A percentile compares a stretch with the other conserved stretches of the same genome.
Evolutionary conservation across 1,284 basidiomycete genomes (phyloP).

Genomic region (Rhodotorula sp.): DNA sequence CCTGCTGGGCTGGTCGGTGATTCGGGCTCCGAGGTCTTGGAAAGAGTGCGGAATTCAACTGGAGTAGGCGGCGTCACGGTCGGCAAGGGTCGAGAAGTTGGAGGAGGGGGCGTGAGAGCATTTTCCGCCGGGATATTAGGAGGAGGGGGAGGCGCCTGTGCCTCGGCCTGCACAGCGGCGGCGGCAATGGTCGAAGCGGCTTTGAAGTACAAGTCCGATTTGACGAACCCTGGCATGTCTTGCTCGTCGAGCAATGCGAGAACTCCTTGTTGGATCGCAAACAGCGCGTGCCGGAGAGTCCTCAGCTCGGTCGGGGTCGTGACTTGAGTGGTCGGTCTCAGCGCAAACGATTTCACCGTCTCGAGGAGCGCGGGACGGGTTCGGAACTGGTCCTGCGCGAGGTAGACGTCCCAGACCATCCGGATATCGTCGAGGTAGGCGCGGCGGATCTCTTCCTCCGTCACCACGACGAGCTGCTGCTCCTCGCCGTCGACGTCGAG

Average conservation of each 20-base stretch:
- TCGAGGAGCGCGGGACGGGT: slow-evolving; percentile 69
- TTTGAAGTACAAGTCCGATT: slow-evolving; percentile 85
- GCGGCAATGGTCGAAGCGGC: slow-evolving; percentile 66
- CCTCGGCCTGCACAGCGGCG: slow-evolving; percentile 17
- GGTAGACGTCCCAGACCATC: slow-evolving; percentile 82
- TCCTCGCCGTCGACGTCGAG: slow-evolving; percentile 3
- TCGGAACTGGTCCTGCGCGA: slow-evolving; percentile 59
- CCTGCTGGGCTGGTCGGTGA: too few species aligned
- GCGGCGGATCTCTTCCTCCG: neutral
- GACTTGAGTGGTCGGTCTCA: slow-evolving; percentile 38
- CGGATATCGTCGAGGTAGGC: slow-evolving; percentile 69
- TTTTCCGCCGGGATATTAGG: slow-evolving; percentile 7
- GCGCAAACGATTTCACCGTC: slow-evolving; percentile 66
- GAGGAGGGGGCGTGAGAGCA: slow-evolving; percentile 7
- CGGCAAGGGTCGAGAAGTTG: slow-evolving; percentile 11
- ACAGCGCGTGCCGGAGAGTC: slow-evolving; percentile 69
- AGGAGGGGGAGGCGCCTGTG: slow-evolving; percentile 33
- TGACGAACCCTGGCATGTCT: slow-evolving; percentile 82
- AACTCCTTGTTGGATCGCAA: slow-evolving; percentile 78
- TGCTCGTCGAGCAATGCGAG: slow-evolving; percentile 79
- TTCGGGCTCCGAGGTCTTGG: too few species aligned
- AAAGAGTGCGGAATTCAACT: too few species aligned
- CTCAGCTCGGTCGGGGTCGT: slow-evolving; percentile 58
- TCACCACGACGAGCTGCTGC: neutral
- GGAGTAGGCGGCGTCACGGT: neutral